phyloP scores from a whole-genome alignment of 306 rosid genomes.

The Inga laurina region DNA sequence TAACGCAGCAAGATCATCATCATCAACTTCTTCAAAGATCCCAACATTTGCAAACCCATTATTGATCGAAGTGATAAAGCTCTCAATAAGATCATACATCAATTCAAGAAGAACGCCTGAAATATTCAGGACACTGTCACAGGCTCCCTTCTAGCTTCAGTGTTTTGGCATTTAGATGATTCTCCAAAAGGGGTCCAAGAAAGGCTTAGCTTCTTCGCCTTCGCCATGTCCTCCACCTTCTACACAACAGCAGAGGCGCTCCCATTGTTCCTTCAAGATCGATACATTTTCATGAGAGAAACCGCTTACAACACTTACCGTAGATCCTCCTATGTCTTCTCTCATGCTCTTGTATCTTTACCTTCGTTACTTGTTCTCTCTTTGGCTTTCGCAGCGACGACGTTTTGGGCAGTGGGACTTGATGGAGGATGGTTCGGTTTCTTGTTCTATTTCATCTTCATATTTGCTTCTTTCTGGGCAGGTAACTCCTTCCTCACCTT shows the following conservation, averaged over 20 bases:
- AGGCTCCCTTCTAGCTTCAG: constrained; percentile 80
- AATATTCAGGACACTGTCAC: constrained; percentile 71
- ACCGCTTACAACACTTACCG: constrained; percentile 86
- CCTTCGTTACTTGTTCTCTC: constrained; percentile 66
- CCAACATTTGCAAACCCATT: constrained; percentile 74
- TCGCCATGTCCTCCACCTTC: constrained; percentile 97
- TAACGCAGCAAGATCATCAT: constrained; percentile 33
- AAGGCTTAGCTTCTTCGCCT: constrained; percentile 83
- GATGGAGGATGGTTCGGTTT: constrained; percentile 75
- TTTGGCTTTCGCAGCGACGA: constrained; percentile 51
- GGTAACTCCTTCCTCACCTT: constrained; percentile 84
- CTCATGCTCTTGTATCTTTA: constrained; percentile 58
- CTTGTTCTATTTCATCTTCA: constrained; percentile 66
- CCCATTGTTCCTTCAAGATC: constrained; percentile 85
- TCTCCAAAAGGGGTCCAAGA: constrained; percentile 86
- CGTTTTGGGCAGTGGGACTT: constrained; percentile 98
- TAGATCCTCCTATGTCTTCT: constrained; percentile 68
- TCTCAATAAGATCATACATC: constrained; percentile 53
- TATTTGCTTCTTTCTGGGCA: constrained; percentile 83
- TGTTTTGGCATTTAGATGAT: constrained; percentile 75
- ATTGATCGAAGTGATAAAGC: constrained; percentile 68
- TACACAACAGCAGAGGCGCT: constrained; percentile 95
- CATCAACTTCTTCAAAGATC: constrained; percentile 52
- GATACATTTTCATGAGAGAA: constrained; percentile 90
- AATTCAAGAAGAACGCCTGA: constrained; percentile 71